Evolutionary conservation across 192 early-diverging fungal genomes (phyloP).

Genomic region (Funneliformis geosporum): DNA sequence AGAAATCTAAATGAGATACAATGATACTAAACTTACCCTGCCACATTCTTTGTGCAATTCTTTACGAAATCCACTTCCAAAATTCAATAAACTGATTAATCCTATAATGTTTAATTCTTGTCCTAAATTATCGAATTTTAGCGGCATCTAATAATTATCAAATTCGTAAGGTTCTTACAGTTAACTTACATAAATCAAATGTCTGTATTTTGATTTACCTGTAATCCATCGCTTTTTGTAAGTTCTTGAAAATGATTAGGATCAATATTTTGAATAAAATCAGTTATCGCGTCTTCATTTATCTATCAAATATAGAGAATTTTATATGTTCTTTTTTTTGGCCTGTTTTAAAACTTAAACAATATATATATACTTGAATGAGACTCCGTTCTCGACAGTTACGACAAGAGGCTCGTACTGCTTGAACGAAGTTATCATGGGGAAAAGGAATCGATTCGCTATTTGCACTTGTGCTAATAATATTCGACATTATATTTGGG

Average conservation of each 20-base stretch:
- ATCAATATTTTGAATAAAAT: neutral
- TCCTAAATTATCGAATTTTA: conserved; percentile 71
- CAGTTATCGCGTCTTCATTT: neutral
- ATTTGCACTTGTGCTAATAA: neutral
- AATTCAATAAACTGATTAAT: conserved; percentile 71
- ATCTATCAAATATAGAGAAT: neutral
- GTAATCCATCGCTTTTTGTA: neutral
- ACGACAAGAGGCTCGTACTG: conserved; percentile 1
- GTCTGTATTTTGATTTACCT: neutral
- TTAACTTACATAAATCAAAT: neutral
- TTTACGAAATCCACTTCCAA: conserved; percentile 74
- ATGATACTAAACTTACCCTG: conserved; percentile 40
- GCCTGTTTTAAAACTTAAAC: neutral
- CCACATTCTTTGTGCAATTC: conserved; percentile 65
- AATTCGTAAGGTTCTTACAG: neutral
- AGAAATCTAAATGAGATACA: neutral
- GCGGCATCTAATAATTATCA: conserved; percentile 51
- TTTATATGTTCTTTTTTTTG: neutral
- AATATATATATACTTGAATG: neutral
- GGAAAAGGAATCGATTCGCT: neutral
- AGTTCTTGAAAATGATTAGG: neutral
- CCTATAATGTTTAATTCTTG: conserved; percentile 80
- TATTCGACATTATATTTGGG: neutral
- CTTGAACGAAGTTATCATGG: neutral
- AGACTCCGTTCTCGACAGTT: neutral